Evolutionary conservation across 176 grass and related monocot species (phyloP), one percentile per base, ranked within the genome.

Genomic region (Oryza australiensis): DNA sequence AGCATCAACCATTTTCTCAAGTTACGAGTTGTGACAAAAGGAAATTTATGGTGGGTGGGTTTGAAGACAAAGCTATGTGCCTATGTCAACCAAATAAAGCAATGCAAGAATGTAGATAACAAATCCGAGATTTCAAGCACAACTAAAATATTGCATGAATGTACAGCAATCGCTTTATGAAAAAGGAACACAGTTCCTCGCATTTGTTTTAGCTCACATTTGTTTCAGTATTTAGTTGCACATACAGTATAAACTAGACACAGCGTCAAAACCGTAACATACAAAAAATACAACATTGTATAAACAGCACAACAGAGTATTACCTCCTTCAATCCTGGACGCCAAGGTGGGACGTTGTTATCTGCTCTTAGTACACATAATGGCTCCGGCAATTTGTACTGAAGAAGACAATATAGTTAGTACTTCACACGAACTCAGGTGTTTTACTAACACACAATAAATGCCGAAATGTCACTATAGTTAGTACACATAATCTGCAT

Each of bases 291-390:
- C 26, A n/a, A 20, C 35, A 42, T 16, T 12, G 7, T 24, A 51
- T 77, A 55, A 77, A 82, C 5, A 49, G 24, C 40, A 66, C 6
- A 53, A 64, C 37, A 1, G 72, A 80, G n/a, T 12, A 53, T 49
- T 88, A 98, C 95, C 92, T 95, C 95, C 77, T 85, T 93, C 82
- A 95, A 29, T 83, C 90, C 84, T 53, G 84, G 82, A 64, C 89
- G 92, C 95, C 95, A 98, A 74, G 95, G 95, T 62, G 95, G 95
- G 51, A 93, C 29, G 7, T 98, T 98, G 83, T 98, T 98, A 82
- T 98, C 95, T 26, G 92, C 92, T 85, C 95, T 87, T 73, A 98
- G 80, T 57, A 95, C 62, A 87, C 87, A 85, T 30, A 95, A 49
- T 18, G 95, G 95, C 68, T 88, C 87, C 82, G 92, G 92, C 62